Evolutionary conservation across 805 yeast genomes (phyloP), one percentile per base, ranked within the genome.

Genomic region (Ogataea glucozyma): DNA sequence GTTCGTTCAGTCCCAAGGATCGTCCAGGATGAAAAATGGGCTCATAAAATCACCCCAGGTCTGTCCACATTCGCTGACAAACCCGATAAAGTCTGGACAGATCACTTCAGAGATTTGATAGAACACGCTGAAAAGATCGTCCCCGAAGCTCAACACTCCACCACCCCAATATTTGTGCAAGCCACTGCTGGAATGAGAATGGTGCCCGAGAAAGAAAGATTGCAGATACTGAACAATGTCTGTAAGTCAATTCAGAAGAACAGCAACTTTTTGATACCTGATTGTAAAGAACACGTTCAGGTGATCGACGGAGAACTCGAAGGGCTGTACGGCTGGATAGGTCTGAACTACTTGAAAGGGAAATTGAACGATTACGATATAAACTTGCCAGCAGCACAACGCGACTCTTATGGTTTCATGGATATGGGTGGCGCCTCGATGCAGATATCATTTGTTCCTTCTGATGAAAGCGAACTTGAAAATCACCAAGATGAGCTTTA

Each of bases 391-490:
- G 56, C 50, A 4, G 49, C 53, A 6, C 41, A 49, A 2, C 61
- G 59, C 9, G 58, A 63, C 2, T 81, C 96, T 0, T 83, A 76
- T 51, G 99, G 99, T 4, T 91, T 93, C 55, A 85, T 93, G 91
- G 99, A 93, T 63, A 93, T 93, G 99, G 99, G 99, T 12, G 99
- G 99, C 11, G 99, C 99, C 0, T 88, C 97, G 2, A 88, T 97
- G 0, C 99, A 93, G 60, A 78, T 93, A 17, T 96, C 98, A 7
- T 93, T 90, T 72, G 89, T 86, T 7, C 97, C 97, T 0, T 75
- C 81, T 3, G 72, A 75, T 30, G 49, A 56, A 4, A 69, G 74
- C n/a, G 89, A 88, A 47, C 64, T 84, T 6, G 65, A 61, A 19
- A 75, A 74, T 48, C 95, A 88, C 61, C 60, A 66, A 31, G 90